phyloP scores from a whole-genome alignment of 768 basidiomycete genomes.

The Crucibulum laeve region DNA sequence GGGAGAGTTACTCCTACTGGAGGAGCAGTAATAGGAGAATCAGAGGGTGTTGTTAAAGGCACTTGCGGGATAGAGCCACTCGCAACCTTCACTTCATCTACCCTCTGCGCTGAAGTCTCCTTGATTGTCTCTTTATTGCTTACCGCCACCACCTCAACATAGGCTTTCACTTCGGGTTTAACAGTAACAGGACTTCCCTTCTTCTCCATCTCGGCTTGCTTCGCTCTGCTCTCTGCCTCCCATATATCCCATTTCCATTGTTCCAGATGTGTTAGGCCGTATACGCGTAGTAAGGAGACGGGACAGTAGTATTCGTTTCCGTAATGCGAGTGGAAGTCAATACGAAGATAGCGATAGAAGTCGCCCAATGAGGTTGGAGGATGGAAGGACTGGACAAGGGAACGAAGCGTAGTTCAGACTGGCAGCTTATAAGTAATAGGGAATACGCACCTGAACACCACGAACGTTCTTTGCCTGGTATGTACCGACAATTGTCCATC shows the following conservation, averaged over 20 bases:
- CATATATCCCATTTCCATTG: constrained; percentile 92
- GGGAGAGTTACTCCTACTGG: too few species aligned
- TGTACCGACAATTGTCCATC: constrained; percentile 72
- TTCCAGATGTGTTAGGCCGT: constrained; percentile 94
- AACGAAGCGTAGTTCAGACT: background rate
- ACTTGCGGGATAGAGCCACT: too few species aligned
- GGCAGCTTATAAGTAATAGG: background rate
- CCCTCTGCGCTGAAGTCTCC: background rate
- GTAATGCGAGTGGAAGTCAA: constrained; percentile 93
- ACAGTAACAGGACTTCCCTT: constrained; percentile 12
- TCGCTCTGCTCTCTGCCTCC: constrained; percentile 63
- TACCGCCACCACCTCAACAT: background rate
- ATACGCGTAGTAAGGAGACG: constrained; percentile 86
- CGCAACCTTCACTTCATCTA: too few species aligned
- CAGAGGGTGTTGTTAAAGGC: too few species aligned
- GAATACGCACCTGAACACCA: constrained; percentile 76
- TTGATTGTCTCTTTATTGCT: background rate
- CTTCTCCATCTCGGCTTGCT: constrained; percentile 32
- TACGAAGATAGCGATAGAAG: constrained; percentile 91
- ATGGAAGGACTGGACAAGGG: constrained; percentile 60
- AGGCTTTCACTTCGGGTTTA: background rate
- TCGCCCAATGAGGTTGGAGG: constrained; percentile 65
- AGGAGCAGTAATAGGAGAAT: too few species aligned
- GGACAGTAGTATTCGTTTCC: constrained; percentile 97
- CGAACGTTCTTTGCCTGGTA: constrained; percentile 87